Evolutionary conservation across 202 grass and related monocot genomes (phyloP), one percentile per base, ranked within the genome.

Genomic region (Thinopyrum obtusiflorum): DNA sequence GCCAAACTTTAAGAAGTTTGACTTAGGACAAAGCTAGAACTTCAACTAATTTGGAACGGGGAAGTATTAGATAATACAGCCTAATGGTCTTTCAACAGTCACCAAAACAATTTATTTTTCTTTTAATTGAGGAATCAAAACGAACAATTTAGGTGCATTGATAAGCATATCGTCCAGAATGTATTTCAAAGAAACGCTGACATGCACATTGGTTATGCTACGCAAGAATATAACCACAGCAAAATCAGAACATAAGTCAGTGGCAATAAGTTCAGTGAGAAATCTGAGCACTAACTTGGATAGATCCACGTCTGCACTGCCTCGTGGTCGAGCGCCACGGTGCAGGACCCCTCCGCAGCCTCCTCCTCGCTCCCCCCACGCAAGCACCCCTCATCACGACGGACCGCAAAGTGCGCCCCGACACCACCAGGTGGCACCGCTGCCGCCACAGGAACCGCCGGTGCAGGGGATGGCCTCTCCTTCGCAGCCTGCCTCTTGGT

Each of bases 291-390:
- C 82, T 81, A 75, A 98, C 96, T 88, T 37, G 96, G 96, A 89
- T 98, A 98, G 74, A 94, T 91, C 96, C 93, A 98, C 1, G 90
- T 98, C 75, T 92, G 89, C 4, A 88, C 93, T 0, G 93, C 89
- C 81, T 95, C 96, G 1, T 47, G 84, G 59, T 98, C 93, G 29
- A 98, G 84, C 28, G 77, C 44, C 27, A 94, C 88, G 1, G 73
- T 74, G 18, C 83, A 86, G 62, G 75, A 42, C 10, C 26, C 77
- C 20, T 15, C 47, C 18, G 11, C 61, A 39, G 33, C 13, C 80
- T 79, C 85, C 47, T 73, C 51, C 36, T 86, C 57, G 36, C 35
- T 71, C 39, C 70, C 86, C 57, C 63, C 59, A 60, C 81, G 26
- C 7, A 76, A 81, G 65, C 62, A 77, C 1, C 85, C 73, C 63